phyloP scores from a whole-genome alignment of 23 red algal species.

The Agarophyton chilense region DNA sequence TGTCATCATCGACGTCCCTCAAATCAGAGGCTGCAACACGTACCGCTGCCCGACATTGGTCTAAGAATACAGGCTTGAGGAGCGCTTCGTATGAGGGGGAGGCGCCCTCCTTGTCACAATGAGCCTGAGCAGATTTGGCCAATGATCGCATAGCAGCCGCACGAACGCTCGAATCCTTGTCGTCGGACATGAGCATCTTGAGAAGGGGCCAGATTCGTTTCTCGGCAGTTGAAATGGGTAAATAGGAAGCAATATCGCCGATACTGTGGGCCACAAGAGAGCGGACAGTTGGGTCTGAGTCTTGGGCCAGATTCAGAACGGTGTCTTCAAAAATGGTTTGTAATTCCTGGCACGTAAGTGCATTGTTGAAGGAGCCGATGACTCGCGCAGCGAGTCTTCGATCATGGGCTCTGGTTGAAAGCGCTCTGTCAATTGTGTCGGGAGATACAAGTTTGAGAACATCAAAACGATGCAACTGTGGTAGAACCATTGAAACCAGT shows the following conservation, averaged over 20 bases:
- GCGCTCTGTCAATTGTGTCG: slow-evolving; percentile 41
- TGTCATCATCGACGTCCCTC: slow-evolving; percentile 73
- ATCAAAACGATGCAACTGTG: slow-evolving; percentile 54
- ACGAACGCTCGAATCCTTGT: slow-evolving; percentile 34
- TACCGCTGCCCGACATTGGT: slow-evolving; percentile 42
- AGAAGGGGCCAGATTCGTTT: slow-evolving; percentile 54
- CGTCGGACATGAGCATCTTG: slow-evolving; percentile 48
- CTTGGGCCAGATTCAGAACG: slow-evolving; percentile 47
- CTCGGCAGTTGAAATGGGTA: slow-evolving; percentile 54
- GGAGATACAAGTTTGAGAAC: slow-evolving; percentile 60
- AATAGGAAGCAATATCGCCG: slow-evolving; percentile 26
- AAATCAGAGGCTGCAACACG: slow-evolving; percentile 55
- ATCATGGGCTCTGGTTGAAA: slow-evolving; percentile 17
- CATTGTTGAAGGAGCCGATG: slow-evolving; percentile 62
- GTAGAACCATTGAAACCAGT: slow-evolving; percentile 71
- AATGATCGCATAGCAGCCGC: slow-evolving; percentile 67
- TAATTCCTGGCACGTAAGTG: slow-evolving; percentile 18
- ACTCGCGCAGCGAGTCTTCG: slow-evolving; percentile 68
- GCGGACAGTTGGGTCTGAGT: slow-evolving; percentile 54
- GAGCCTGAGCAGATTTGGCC: slow-evolving; percentile 55
- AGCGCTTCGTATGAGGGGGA: slow-evolving; percentile 39
- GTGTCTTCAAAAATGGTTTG: slow-evolving; percentile 51
- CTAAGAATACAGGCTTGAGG: slow-evolving; percentile 62
- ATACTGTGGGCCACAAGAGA: slow-evolving; percentile 73
- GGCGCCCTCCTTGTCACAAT: slow-evolving; percentile 10